A percentile compares a stretch with the other conserved stretches of the same genome.
phyloP scores from a whole-genome alignment of 2,329 filamentous ascomycete genomes.

The Magnaporthiopsis incrustans region DNA sequence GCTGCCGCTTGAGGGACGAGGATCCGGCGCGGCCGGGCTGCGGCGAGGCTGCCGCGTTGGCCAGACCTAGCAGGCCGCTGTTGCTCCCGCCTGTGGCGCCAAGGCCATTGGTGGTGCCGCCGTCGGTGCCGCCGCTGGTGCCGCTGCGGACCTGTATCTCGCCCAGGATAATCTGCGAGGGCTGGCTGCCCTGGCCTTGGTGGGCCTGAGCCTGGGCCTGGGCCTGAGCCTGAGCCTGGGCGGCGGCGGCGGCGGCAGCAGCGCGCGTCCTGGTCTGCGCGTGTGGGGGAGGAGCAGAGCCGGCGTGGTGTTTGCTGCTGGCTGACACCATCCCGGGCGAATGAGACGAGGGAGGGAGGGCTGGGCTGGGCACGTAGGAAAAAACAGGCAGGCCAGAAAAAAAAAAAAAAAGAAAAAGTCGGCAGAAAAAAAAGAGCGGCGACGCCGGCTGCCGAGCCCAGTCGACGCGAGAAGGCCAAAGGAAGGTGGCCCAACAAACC shows the following conservation, averaged over 20 bases:
- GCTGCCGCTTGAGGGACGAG: slow-evolving; percentile 4
- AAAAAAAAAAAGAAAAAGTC: neutral
- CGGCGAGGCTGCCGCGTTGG: slow-evolving; percentile 3
- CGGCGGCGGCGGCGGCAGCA: no score
- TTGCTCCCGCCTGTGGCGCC: neutral
- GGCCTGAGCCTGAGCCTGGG: neutral
- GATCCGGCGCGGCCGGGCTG: neutral
- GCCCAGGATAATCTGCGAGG: neutral
- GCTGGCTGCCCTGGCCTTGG: neutral
- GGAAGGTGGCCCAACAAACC: neutral
- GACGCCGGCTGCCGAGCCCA: neutral
- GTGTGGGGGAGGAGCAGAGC: neutral
- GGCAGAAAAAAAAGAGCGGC: neutral
- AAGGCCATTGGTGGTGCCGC: neutral
- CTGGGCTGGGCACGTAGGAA: no score
- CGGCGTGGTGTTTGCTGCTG: neutral
- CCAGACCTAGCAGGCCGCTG: slow-evolving; percentile 3
- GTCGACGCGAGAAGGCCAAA: neutral
- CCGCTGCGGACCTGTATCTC: neutral
- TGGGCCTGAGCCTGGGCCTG: neutral
- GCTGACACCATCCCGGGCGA: neutral
- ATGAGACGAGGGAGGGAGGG: neutral
- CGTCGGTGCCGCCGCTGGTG: neutral
- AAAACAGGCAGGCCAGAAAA: no score
- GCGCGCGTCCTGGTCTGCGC: neutral